Base-by-base conservation (phyloP, 495 filamentous ascomycete genomes). In the Penicillium tannophilum region DNA sequence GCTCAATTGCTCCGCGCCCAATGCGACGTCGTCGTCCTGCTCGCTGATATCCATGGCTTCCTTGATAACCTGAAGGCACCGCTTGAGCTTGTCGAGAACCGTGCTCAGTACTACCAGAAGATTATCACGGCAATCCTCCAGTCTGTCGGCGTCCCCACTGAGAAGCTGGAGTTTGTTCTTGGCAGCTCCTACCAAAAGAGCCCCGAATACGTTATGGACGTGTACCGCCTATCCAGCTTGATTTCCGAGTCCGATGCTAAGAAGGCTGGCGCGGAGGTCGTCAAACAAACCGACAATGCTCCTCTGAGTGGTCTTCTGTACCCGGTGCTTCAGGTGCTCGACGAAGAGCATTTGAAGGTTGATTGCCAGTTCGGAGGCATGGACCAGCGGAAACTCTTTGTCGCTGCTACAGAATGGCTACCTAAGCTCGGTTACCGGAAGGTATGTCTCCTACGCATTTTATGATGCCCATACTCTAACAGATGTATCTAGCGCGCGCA, bases 251-350 rank as follows among this genome's bases (percentile, higher is more conserved):
- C 65, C 31, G 90, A 93, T 66, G 87, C 90, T 6, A 88, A 90
- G 69, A 93, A 91, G 72, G 91, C 92, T 0, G 93, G 94, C 14
- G 89, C 90, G 1, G 94, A 98, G 68, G 83, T 98, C 7, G 92
- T 98, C 44, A 98, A 98, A 79, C 91, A 97, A 76, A 82, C 86
- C 12, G 81, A 82, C 20, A 90, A 89, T 62, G 83, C 89, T 24
- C 83, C 89, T 10, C 63, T 98, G 46, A 84, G 82, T 59, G 92
- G 92, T 0, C 80, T 97, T 14, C 80, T 97, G 46, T 98, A 98
- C 64, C 64, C 72, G 3, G 53, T 81, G 16, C 88, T 98, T 69
- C 94, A 98, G 74, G 88, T 41, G 4, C 78, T 98, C 30, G 93
- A 98, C 63, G 94, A 98, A 74, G 82, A 98, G 75, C 85, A 97